Evolutionary conservation across 805 yeast species (phyloP).

Genomic region (Myxozyma neglecta): DNA sequence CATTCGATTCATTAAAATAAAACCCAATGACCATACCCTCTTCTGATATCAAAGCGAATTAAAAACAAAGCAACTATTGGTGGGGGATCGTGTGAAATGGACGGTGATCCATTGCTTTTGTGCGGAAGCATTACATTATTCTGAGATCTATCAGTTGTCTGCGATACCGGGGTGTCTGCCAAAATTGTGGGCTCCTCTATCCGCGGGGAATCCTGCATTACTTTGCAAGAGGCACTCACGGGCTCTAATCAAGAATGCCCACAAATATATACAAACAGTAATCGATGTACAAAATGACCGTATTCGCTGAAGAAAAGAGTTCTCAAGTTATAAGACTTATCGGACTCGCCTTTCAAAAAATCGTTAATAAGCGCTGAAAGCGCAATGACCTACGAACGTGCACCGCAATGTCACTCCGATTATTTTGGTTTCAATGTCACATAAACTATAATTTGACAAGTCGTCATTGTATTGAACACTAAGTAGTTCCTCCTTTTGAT

Average conservation of each 20-base stretch:
- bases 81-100: conserved; percentile 12
- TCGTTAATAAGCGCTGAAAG: neutral
- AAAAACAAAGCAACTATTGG: conserved; percentile 46
- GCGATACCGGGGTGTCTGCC: neutral
- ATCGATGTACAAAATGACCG: too few relatives aligned
- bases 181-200: neutral
- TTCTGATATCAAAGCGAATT: conserved; percentile 53
- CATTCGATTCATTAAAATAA: conserved; percentile 45
- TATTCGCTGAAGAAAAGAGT: neutral
- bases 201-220: conserved; percentile 1
- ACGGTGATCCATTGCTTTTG: neutral
- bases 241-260: neutral
- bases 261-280: neutral
- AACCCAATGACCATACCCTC: conserved; percentile 47
- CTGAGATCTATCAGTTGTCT: neutral
- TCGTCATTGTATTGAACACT: neutral
- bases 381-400: conserved; percentile 6
- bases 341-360: conserved; percentile 1
- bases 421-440: conserved; percentile 1
- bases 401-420: neutral
- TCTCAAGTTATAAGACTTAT: neutral
- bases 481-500: too few relatives aligned
- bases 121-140: neutral
- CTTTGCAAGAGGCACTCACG: neutral
- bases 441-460: neutral